Percentiles rank a stretch among this genome's conserved stretches.
Conservation (phyloP, 1,284 basidiomycete species). For the Irpex sp. region DNA sequence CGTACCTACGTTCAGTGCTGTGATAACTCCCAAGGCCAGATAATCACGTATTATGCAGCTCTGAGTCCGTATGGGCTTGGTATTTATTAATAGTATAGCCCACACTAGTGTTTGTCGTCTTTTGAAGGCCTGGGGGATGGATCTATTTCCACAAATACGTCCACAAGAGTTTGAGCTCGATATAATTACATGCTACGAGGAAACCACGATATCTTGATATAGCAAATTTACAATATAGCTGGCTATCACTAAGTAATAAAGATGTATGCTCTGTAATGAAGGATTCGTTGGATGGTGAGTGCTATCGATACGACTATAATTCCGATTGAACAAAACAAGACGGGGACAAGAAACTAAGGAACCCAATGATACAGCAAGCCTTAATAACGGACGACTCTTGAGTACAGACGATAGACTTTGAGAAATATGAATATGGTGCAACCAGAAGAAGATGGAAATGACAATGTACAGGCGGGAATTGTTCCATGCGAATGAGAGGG, state of each 20-base stretch:
- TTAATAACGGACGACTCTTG: neutral
- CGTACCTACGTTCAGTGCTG: too few relatives aligned
- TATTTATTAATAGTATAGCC: neutral
- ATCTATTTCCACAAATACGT: neutral
- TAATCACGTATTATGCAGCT: too few relatives aligned
- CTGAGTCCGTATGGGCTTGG: too few relatives aligned
- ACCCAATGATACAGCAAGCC: constrained; percentile 1
- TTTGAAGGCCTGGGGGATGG: neutral
- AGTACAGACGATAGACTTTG: neutral
- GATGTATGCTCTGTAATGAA: neutral
- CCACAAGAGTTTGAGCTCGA: neutral
- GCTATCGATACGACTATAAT: neutral
- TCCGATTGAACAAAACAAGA: neutral
- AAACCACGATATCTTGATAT: neutral
- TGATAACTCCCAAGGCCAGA: too few relatives aligned
- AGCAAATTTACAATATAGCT: neutral
- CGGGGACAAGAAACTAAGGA: neutral
- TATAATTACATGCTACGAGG: neutral
- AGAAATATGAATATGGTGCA: neutral
- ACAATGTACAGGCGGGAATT: neutral
- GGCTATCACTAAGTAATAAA: neutral
- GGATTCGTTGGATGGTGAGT: neutral
- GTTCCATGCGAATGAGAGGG: neutral
- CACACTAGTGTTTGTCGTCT: neutral
- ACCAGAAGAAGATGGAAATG: neutral